Evolutionary conservation across 1,284 basidiomycete species (phyloP), one percentile per base, ranked within the genome.

Genomic region (Marasmius tenuissimus): DNA sequence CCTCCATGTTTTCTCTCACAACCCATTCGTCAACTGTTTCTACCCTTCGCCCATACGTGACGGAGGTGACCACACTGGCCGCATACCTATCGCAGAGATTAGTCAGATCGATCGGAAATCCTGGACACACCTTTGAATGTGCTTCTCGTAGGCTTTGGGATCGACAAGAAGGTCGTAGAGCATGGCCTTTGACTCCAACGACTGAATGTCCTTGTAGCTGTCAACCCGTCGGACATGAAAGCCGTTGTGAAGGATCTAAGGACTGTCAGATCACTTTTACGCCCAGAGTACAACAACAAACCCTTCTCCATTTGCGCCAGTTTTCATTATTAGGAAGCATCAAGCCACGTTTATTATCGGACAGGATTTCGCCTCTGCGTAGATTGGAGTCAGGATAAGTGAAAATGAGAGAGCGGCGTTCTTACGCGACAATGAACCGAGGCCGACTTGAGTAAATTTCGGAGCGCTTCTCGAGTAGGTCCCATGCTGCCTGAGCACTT

Each of bases 261-360:
- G 18, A 22, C 20, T 22, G 56, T 12, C 18, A n/a, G n/a, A n/a
- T 39, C 52, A 53, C 8, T 11, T 47, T 20, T 16, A 47, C 45
- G 12, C 54, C 47, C 27, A 35, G 18, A 35, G 27, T 35, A 18
- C 53, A 12, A 4, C 5, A 57, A 33, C 42, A 20, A 57, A 80
- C 81, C 72, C 80, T 82, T 12, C 83, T 76, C 79, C 81, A 85
- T 68, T 73, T 78, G 16, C 81, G 72, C 83, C 83, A 85, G 5
- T 65, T 64, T 8, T 81, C 78, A 40, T 75, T 38, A 61, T 81
- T 78, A 0, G 78, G 76, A 12, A 80, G 73, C 81, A 85, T 80
- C 11, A 84, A 69, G 0, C 82, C 82, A 18, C 82, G 78, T 64
- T 71, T 75, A 60, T 81, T 79, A 59, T 79, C 75, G 0, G 81